Percentiles rank a stretch among this genome's conserved stretches.
These are phyloP conservation scores for Aureobasidium sp. DNA, from an alignment of 2,329 filamentous ascomycete species.

Conservation along the genomic window DNA sequence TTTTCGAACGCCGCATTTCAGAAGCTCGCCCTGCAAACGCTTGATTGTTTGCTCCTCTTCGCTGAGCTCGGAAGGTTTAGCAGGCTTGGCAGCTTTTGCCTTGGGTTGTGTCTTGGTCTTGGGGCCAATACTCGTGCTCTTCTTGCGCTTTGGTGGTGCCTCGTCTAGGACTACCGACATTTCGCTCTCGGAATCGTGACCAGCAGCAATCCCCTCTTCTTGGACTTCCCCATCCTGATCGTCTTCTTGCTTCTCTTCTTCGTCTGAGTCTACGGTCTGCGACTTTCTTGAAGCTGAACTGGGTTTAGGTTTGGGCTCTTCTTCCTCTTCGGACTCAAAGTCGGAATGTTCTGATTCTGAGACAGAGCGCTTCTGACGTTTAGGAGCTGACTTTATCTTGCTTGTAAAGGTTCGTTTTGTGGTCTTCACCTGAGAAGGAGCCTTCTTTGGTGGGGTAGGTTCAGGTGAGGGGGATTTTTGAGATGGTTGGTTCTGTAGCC, in stretches of 20 bases:
- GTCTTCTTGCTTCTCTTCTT: neutral
- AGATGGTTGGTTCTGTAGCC: neutral
- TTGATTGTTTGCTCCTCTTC: slow-evolving; percentile 51
- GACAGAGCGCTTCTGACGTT: slow-evolving; percentile 13
- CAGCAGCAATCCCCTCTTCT: slow-evolving; percentile 14
- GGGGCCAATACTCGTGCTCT: slow-evolving; percentile 27
- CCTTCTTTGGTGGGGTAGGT: slow-evolving; percentile 6
- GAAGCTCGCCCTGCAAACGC: slow-evolving; percentile 73
- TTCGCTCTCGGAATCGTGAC: slow-evolving; percentile 46
- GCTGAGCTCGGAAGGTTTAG: slow-evolving; percentile 21
- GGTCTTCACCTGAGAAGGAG: neutral
- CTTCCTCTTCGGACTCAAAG: slow-evolving; percentile 13
- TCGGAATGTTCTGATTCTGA: slow-evolving; percentile 15
- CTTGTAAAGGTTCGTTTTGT: neutral
- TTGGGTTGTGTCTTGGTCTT: slow-evolving; percentile 36
- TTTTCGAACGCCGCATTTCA: slow-evolving; percentile 88
- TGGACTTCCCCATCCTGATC: slow-evolving; percentile 3
- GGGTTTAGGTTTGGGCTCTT: neutral
- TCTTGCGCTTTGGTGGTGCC: slow-evolving; percentile 48
- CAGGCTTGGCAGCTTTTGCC: slow-evolving; percentile 31
- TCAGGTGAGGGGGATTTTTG: slow-evolving; percentile 2
- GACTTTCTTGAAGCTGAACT: neutral
- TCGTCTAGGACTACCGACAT: slow-evolving; percentile 76
- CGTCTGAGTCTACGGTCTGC: neutral
- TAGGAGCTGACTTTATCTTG: neutral